Evolutionary conservation across 306 rosid species (phyloP).

Genomic region (Castanopsis chinensis): DNA sequence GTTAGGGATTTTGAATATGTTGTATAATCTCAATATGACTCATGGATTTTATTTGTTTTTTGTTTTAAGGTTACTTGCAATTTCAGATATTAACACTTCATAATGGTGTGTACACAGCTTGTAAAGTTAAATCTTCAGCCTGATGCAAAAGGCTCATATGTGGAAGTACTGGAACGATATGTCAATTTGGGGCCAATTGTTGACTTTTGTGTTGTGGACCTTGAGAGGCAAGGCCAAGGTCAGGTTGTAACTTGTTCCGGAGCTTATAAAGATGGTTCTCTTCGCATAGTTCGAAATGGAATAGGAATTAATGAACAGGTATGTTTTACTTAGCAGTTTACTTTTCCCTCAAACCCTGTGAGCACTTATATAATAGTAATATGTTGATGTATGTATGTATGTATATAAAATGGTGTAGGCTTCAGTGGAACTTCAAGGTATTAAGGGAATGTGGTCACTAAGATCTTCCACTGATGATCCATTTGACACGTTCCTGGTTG

Average conservation of each 20-base stretch:
- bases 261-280: constrained; percentile 98
- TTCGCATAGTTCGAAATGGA: constrained; percentile 91
- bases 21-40: too few relatives aligned
- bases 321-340: background rate
- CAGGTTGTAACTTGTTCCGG: constrained; percentile 99
- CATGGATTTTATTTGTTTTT: background rate
- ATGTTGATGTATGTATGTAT: constrained; percentile 13
- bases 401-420: constrained; percentile 56
- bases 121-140: constrained; percentile 81
- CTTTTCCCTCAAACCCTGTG: background rate
- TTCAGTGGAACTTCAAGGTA: constrained; percentile 98
- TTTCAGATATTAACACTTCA: constrained; percentile 26
- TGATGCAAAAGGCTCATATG: constrained; percentile 91
- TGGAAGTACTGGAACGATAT: constrained; percentile 86
- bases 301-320: constrained; percentile 98
- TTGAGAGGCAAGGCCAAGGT: constrained; percentile 99
- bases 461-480: constrained; percentile 95
- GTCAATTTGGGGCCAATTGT: constrained; percentile 97
- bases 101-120: constrained; percentile 63
- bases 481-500: constrained; percentile 87
- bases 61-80: constrained; percentile 18
- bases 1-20: too few relatives aligned
- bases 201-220: constrained; percentile 98
- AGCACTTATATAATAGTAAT: constrained; percentile 6
- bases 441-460: constrained; percentile 98